Percentiles rank a stretch among this genome's conserved stretches.
These are phyloP conservation scores for Cladosporium austrohemisphaericum DNA, from an alignment of 2,329 filamentous ascomycete genomes.

Conservation along the genomic window DNA sequence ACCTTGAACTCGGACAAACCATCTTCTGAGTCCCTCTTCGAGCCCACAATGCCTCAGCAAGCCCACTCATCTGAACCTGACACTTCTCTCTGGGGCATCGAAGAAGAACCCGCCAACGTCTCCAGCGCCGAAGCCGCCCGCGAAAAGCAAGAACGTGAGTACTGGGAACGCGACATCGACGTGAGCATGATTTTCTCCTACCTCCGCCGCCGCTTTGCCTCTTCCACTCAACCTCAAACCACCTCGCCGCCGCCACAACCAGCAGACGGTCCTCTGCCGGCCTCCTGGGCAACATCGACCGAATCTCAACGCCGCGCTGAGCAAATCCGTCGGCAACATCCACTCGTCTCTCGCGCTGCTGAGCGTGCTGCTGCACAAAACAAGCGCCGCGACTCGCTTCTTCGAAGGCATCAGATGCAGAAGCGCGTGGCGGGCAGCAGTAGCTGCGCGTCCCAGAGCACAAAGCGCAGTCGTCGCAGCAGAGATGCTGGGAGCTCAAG, in stretches of 20 bases:
- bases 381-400: slow-evolving; percentile 19
- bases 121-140: slow-evolving; percentile 25
- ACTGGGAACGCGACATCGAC: slow-evolving; percentile 92
- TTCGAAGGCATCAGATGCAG: slow-evolving; percentile 36
- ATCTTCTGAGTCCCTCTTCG: slow-evolving; percentile 28
- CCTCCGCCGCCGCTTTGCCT: slow-evolving; percentile 69
- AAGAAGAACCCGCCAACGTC: slow-evolving; percentile 51
- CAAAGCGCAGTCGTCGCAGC: slow-evolving; percentile 61
- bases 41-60: slow-evolving; percentile 30
- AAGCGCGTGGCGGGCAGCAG: slow-evolving; percentile 37
- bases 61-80: slow-evolving; percentile 37
- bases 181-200: slow-evolving; percentile 90
- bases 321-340: slow-evolving; percentile 83
- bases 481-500: slow-evolving; percentile 59
- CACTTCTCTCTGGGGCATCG: slow-evolving; percentile 63
- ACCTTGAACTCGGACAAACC: slow-evolving; percentile 10
- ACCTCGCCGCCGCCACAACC: slow-evolving; percentile 22
- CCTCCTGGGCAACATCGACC: slow-evolving; percentile 36
- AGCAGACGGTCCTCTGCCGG: slow-evolving; percentile 25
- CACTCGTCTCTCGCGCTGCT: slow-evolving; percentile 64
- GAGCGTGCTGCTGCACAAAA: slow-evolving; percentile 32
- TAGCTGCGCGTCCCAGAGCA: slow-evolving; percentile 86
- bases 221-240: slow-evolving; percentile 24
- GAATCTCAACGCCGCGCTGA: slow-evolving; percentile 74
- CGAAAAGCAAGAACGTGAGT: slow-evolving; percentile 56